Conservation (phyloP, 257 asterid genomes). For the Sherardia arvensis region DNA sequence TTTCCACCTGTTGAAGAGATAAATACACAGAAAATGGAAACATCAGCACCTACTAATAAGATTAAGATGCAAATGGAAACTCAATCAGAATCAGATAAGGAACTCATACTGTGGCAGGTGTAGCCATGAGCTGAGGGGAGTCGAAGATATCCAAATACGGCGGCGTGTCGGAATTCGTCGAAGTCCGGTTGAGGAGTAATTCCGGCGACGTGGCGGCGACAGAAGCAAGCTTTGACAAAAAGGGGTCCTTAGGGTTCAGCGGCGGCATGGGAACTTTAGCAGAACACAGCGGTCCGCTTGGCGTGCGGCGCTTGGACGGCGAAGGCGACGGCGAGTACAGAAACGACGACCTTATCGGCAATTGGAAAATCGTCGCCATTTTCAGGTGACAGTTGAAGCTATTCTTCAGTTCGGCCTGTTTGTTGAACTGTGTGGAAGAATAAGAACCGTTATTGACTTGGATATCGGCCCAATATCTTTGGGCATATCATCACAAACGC, state of each 20-base stretch:
- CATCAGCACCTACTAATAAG: background rate
- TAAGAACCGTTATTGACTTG: background rate
- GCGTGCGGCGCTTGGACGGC: constrained; percentile 32
- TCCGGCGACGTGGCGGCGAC: constrained; percentile 66
- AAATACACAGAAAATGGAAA: background rate
- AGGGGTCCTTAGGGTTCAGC: constrained; percentile 74
- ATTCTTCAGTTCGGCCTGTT: background rate
- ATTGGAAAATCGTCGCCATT: constrained; percentile 55
- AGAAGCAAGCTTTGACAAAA: constrained; percentile 62
- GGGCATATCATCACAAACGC: too few species aligned
- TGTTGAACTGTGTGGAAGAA: background rate
- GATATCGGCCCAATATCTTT: constrained; percentile 8
- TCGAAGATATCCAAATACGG: constrained; percentile 63
- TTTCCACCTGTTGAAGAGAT: constrained; percentile 47
- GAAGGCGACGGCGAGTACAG: constrained; percentile 36
- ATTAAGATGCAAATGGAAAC: background rate
- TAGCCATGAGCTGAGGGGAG: constrained; percentile 77
- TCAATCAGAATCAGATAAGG: background rate
- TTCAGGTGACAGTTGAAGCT: background rate
- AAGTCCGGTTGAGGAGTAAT: constrained; percentile 40
- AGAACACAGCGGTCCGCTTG: constrained; percentile 11
- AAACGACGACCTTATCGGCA: constrained; percentile 53
- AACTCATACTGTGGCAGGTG: constrained; percentile 55
- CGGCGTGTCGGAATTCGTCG: constrained; percentile 34
- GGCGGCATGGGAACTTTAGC: constrained; percentile 64